Conservation (phyloP, 2,329 filamentous ascomycete species). For the Graphiopsis chlorocephala region DNA sequence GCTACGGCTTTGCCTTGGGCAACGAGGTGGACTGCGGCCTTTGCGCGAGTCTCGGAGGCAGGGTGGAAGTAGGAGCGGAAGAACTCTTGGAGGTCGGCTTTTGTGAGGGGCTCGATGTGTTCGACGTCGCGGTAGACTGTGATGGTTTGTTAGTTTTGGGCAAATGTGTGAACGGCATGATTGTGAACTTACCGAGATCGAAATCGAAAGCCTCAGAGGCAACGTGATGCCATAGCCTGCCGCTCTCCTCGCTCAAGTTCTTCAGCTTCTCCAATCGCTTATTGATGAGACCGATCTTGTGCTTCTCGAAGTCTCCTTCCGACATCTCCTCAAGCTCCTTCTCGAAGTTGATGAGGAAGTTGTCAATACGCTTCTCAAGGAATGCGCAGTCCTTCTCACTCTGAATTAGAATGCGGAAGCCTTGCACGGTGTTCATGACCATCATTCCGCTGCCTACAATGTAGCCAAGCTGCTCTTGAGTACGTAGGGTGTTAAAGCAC, state of each 20-base stretch:
- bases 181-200: constrained; percentile 63
- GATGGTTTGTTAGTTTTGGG: neutral
- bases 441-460: constrained; percentile 83
- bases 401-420: constrained; percentile 88
- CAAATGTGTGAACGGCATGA: constrained; percentile 5
- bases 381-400: constrained; percentile 83
- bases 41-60: constrained; percentile 69
- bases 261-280: constrained; percentile 88
- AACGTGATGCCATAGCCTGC: constrained; percentile 81
- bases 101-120: constrained; percentile 70
- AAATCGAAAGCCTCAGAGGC: constrained; percentile 87
- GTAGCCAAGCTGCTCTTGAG: constrained; percentile 96
- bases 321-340: constrained; percentile 70
- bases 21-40: constrained; percentile 77
- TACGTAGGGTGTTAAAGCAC: constrained; percentile 88
- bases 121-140: constrained; percentile 73
- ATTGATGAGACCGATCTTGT: constrained; percentile 85
- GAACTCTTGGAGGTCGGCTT: constrained; percentile 76
- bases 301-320: constrained; percentile 79
- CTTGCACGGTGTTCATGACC: constrained; percentile 69
- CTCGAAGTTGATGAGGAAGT: constrained; percentile 70
- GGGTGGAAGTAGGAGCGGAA: constrained; percentile 75
- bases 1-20: constrained; percentile 59
- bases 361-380: constrained; percentile 81
- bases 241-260: constrained; percentile 82